Conservation (phyloP, 2,329 filamentous ascomycete species). For the Colletotrichum sp. region DNA sequence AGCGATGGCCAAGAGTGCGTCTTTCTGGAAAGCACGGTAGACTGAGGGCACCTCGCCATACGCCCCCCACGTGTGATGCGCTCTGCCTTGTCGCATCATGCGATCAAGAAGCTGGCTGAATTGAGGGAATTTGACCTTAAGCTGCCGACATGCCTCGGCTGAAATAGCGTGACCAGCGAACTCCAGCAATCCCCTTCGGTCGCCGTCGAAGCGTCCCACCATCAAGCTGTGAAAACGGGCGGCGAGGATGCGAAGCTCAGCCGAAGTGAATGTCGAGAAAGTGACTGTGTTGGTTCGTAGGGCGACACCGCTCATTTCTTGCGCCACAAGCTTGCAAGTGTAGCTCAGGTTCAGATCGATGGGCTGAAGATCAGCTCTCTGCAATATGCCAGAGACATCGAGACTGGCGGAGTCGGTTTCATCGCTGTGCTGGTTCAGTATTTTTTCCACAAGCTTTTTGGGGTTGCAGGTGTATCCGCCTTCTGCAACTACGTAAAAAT, state of each 20-base stretch:
- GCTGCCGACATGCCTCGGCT: background rate
- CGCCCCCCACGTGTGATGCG: no score
- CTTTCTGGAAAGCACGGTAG: background rate
- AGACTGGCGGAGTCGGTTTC: background rate
- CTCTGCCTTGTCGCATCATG: background rate
- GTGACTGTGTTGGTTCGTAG: background rate
- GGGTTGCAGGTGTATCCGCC: background rate
- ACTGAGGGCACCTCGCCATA: background rate
- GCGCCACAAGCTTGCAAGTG: background rate
- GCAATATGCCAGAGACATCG: background rate
- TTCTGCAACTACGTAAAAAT: background rate
- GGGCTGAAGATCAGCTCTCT: background rate
- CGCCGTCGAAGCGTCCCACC: background rate
- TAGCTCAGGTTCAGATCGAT: background rate
- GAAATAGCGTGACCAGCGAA: background rate
- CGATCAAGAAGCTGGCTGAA: background rate
- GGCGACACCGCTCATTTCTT: background rate
- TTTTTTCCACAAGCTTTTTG: background rate
- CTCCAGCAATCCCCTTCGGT: background rate
- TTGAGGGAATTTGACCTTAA: background rate
- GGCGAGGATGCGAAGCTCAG: background rate
- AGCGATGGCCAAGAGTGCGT: background rate
- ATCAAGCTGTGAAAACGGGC: background rate
- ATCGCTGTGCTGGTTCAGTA: background rate
- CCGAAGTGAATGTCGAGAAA: background rate